Base-by-base conservation (phyloP, 441 rosid species). In the Croton setiger region DNA sequence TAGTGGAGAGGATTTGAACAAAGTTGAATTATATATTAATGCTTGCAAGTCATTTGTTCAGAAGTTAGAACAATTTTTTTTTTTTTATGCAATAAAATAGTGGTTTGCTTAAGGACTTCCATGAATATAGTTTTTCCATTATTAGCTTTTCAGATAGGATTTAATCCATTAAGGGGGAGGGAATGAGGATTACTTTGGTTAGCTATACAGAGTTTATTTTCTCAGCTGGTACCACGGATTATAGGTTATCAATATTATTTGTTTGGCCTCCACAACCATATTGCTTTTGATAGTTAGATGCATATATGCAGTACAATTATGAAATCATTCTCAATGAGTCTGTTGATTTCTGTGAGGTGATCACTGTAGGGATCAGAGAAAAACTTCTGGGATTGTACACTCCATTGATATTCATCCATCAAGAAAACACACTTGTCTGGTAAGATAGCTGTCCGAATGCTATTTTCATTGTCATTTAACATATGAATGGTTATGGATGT, bases 371-470 rank as follows among this genome's bases (percentile, higher is more conserved):
- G 72, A 82, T 74, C 83, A 80, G 68, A 95, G 89, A 44, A 83
- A 72, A 75, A 77, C 79, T 66, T 82, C 88, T 71, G 98, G 97
- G 33, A 70, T 91, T 70, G 78, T 91, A 12, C 97, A 91, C 75
- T 90, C 97, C 2, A 72, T 93, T 75, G 96, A 93, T 77, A 85
- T 93, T 79, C 97, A 89, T 78, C 90, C 95, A 63, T 93, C 96
- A 3, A 77, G 97, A 59, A 93, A 93, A 79, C 97, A 93, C 82
- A 89, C 85, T 36, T 91, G 95, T 82, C 81, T 89, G 80, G 98
- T 93, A 78, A 79, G 84, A 68, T 64, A 56, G 41, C 63, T 35
- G n/a, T 48, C 39, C 49, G 20, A 0, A 4, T 8, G 21, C 55
- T 27, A n/a, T 63, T n/a, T 8, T 53, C 21, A 52, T 47, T 66